Percentiles rank a stretch among this genome's conserved stretches.
phyloP scores from a whole-genome alignment of 352 stramenopile species.

The Globisporangium spinosum region DNA sequence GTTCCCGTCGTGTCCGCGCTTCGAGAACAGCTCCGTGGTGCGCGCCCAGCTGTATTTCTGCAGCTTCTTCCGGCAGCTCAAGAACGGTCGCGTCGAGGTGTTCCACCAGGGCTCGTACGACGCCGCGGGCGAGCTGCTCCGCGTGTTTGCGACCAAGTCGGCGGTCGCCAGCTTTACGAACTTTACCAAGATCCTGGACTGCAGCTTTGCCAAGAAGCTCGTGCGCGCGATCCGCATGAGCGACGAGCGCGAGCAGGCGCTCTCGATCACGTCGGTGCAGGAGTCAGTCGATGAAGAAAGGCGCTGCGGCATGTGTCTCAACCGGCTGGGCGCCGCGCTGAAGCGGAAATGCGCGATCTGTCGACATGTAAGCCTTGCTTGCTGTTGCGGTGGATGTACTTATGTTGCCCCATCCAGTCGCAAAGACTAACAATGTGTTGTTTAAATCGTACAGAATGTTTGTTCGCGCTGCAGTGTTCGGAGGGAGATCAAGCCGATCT shows the following conservation, averaged over 20 bases:
- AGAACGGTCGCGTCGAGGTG: conserved; percentile 48
- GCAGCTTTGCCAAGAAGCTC: conserved; percentile 60
- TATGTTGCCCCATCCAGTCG: not conserved
- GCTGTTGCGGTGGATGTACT: not conserved
- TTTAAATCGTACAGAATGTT: conserved; percentile 14
- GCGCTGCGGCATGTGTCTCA: conserved; percentile 54
- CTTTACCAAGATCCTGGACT: conserved; percentile 40
- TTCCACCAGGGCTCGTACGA: conserved; percentile 64
- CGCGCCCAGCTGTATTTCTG: conserved; percentile 61
- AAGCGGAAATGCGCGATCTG: conserved; percentile 52
- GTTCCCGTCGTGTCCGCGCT: conserved; percentile 45
- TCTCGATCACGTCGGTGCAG: conserved; percentile 31
- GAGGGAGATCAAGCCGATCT: conserved; percentile 39
- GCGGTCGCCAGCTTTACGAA: conserved; percentile 39
- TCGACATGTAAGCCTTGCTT: conserved; percentile 24
- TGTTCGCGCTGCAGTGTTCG: conserved; percentile 46
- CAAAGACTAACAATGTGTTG: not conserved
- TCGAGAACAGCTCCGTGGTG: conserved; percentile 52
- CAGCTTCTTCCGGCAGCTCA: conserved; percentile 63
- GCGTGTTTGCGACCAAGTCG: conserved; percentile 40
- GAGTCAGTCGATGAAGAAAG: conserved; percentile 31
- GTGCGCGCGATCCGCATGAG: conserved; percentile 33
- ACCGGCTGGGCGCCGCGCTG: conserved; percentile 17
- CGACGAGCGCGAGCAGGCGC: conserved; percentile 25
- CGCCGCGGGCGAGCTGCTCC: conserved; percentile 41